Percentiles rank a stretch among this genome's conserved stretches.
These are phyloP conservation scores for Cystofilobasidium ferigula DNA, from an alignment of 768 basidiomycete genomes.

Conservation along the genomic window DNA sequence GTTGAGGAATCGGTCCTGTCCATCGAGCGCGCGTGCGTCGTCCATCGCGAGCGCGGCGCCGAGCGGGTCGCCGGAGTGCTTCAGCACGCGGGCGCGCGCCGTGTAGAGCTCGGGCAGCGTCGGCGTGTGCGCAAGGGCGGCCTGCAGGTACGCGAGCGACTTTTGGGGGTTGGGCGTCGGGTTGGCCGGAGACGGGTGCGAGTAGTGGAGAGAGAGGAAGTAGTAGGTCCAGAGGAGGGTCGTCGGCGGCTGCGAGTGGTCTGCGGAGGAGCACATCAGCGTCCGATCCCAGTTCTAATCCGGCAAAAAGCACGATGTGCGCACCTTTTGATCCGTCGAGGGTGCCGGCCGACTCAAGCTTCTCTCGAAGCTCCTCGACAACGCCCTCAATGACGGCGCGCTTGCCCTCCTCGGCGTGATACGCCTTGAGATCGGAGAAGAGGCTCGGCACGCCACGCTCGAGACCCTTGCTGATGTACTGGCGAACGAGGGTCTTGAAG, in stretches of 20 bases:
- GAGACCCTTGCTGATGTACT: constrained; percentile 61
- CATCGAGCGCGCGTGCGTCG: constrained; percentile 71
- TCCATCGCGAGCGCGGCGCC: constrained; percentile 67
- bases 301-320: not conserved
- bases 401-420: constrained; percentile 62
- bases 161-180: constrained; percentile 30
- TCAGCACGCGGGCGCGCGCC: constrained; percentile 69
- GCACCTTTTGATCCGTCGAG: constrained; percentile 23
- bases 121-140: constrained; percentile 72
- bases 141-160: constrained; percentile 54
- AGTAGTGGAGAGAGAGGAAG: constrained; percentile 83
- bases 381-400: constrained; percentile 58
- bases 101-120: constrained; percentile 83
- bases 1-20: constrained; percentile 91
- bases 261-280: not conserved
- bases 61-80: constrained; percentile 67
- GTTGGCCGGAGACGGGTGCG: constrained; percentile 41
- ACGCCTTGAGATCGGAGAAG: constrained; percentile 78
- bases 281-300: not conserved
- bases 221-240: constrained; percentile 90
- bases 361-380: constrained; percentile 46
- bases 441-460: constrained; percentile 82
- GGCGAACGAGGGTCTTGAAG: constrained; percentile 54
- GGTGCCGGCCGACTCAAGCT: constrained; percentile 29
- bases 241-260: constrained; percentile 52